Base-by-base conservation (phyloP, 1,139 yeast genomes). In the Eremothecium cymbalariae region DNA sequence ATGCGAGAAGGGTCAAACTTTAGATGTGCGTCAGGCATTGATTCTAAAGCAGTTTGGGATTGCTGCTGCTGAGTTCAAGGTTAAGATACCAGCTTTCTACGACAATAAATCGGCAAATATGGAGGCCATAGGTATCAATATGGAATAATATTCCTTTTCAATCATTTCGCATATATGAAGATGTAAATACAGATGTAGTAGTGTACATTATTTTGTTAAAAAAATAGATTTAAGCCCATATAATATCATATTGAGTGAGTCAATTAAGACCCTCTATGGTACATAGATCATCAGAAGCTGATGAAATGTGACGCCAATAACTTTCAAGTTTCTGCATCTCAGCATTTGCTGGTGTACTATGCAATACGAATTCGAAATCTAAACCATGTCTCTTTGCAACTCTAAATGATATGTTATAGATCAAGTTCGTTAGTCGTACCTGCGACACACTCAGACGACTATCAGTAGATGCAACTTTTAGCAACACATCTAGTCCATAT, bases 11-110 rank as follows among this genome's bases (percentile, higher is more conserved):
- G 96, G 94, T 25, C 85, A 86, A 42, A 66, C 70, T 24, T 70
- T 93, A 45, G 94, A 86, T 61, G 93, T 88, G 38, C 81, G 84
- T 55, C 94, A 93, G 64, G 94, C 97, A 20, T 72, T 90, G 51
- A 75, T 90, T 40, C 70, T 90, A 60, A 93, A 93, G 63, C 93
- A 85, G 54, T 93, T 90, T 60, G 99, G 99, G 53, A 74, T 90
- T 40, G 96, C 96, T 18, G 85, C 88, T 39, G 73, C 95, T 34
- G 88, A 85, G 56, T 90, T 88, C 63, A 84, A 78, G 60, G 90
- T 90, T 39, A 71, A 75, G 49, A 65, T 81, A 44, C 63, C 79
- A 48, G 95, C 93, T 14, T 82, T 70, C 60, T 90, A 82, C 57
- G 75, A 78, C 54, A 72, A 68, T 41, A 82, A 78, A 44, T 36